phyloP scores from a whole-genome alignment of 208 protist species.

The Trypanosoma congolense region DNA sequence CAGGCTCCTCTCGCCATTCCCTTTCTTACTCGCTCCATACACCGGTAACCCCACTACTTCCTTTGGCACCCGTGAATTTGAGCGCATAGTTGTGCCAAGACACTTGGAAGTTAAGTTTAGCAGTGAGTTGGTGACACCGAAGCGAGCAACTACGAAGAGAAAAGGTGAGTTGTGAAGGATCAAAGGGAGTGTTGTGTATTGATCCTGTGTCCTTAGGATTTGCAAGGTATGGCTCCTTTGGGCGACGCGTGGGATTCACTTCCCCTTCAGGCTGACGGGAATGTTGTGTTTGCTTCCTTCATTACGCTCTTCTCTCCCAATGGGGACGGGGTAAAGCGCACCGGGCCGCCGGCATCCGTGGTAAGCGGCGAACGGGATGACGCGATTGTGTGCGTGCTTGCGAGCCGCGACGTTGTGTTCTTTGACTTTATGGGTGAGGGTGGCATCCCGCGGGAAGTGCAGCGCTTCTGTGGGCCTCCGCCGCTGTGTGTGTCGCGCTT shows the following conservation, averaged over 20 bases:
- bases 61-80: too few species aligned
- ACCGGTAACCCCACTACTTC: too few species aligned
- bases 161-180: too few species aligned
- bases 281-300: conserved; percentile 29
- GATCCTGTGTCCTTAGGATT: neutral
- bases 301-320: conserved; percentile 16
- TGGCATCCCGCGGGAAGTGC: conserved; percentile 37
- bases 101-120: too few species aligned
- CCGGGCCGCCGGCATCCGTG: conserved; percentile 31
- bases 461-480: conserved; percentile 29
- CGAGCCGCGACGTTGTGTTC: conserved; percentile 40
- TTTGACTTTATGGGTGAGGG: conserved; percentile 31
- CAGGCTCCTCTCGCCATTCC: too few species aligned
- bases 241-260: conserved; percentile 12
- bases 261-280: conserved; percentile 27
- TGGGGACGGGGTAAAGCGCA: neutral
- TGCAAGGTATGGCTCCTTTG: neutral
- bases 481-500: neutral
- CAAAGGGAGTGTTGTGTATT: too few species aligned
- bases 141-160: too few species aligned
- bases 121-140: too few species aligned
- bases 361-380: conserved; percentile 39
- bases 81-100: too few species aligned
- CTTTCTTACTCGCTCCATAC: too few species aligned
- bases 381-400: conserved; percentile 46